These are phyloP conservation scores for Vachellia collinsii DNA, from an alignment of 306 rosid species.

Conservation along the genomic window DNA sequence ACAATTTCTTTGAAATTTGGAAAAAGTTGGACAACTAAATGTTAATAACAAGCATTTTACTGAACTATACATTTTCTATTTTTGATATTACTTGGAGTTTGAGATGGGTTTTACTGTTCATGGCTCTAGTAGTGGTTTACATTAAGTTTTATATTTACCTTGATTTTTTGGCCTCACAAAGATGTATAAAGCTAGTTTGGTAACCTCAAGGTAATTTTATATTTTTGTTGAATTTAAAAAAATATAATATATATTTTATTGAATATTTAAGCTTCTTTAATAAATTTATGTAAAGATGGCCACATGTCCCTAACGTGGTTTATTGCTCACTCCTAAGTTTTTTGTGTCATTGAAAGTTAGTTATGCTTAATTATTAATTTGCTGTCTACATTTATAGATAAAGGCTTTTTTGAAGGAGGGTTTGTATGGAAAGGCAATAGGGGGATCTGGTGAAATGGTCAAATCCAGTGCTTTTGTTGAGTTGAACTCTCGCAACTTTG, in stretches of 20 bases:
- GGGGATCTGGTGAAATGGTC: slow-evolving; percentile 75
- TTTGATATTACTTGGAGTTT: not conserved
- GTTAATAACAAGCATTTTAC: not conserved
- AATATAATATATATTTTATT: slow-evolving; percentile 1
- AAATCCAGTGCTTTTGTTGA: slow-evolving; percentile 80
- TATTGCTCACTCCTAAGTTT: not conserved
- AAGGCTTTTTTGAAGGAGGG: slow-evolving; percentile 87
- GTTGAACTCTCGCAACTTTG: slow-evolving; percentile 78
- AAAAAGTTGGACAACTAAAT: not conserved
- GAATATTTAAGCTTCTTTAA: not conserved
- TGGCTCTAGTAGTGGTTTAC: not conserved
- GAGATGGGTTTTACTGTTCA: not conserved
- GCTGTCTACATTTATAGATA: slow-evolving; percentile 55
- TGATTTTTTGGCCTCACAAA: slow-evolving; percentile 59
- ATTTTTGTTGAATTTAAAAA: not conserved
- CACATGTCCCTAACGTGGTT: not conserved
- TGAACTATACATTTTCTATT: not conserved
- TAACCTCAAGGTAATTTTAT: slow-evolving; percentile 55
- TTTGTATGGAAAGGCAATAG: slow-evolving; percentile 77
- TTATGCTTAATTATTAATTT: slow-evolving; percentile 1
- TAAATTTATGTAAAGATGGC: not conserved
- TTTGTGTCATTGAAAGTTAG: slow-evolving; percentile 10
- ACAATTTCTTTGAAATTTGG: not conserved
- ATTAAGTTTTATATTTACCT: not conserved
- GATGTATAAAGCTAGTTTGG: slow-evolving; percentile 70